Percentiles rank a stretch among this genome's conserved stretches.
Evolutionary conservation across 116 monocot genomes (phyloP).

Genomic region (Iris pallida): DNA sequence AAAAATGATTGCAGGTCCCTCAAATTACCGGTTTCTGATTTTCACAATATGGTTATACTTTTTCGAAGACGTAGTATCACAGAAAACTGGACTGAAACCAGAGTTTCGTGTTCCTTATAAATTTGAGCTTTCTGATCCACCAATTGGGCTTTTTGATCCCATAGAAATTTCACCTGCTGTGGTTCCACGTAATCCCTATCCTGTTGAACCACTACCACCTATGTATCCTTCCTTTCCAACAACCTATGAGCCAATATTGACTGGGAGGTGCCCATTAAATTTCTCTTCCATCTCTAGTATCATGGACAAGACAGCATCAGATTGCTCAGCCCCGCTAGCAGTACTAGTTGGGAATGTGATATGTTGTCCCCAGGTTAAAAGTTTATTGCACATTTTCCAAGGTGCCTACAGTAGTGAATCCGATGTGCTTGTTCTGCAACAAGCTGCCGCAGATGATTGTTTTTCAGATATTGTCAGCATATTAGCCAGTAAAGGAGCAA

Average conservation of each 20-base stretch:
- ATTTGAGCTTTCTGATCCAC: slow-evolving; percentile 72
- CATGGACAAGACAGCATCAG: slow-evolving; percentile 83
- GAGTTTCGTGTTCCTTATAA: slow-evolving; percentile 46
- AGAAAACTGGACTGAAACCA: slow-evolving; percentile 37
- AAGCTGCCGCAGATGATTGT: slow-evolving; percentile 67
- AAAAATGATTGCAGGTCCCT: slow-evolving; percentile 49
- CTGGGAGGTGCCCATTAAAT: slow-evolving; percentile 81
- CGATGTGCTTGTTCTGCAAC: slow-evolving; percentile 48
- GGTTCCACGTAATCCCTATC: slow-evolving; percentile 68
- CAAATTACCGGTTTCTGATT: slow-evolving; percentile 33
- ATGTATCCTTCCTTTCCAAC: slow-evolving; percentile 92
- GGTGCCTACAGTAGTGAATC: slow-evolving; percentile 53
- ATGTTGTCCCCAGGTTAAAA: slow-evolving; percentile 92
- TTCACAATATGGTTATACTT: slow-evolving; percentile 45
- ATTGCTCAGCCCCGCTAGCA: slow-evolving; percentile 92
- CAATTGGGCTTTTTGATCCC: slow-evolving; percentile 77
- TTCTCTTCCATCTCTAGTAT: slow-evolving; percentile 72
- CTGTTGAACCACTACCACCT: slow-evolving; percentile 77
- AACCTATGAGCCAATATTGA: slow-evolving; percentile 78
- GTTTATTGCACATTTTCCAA: slow-evolving; percentile 86
- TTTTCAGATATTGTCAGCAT: slow-evolving; percentile 85
- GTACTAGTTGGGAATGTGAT: slow-evolving; percentile 87
- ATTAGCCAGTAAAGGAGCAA: slow-evolving; percentile 83
- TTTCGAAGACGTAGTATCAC: slow-evolving; percentile 38
- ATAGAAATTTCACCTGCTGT: slow-evolving; percentile 86